Evolutionary conservation across 768 basidiomycete genomes (phyloP), one percentile per base, ranked within the genome.

Genomic region (Mrakia gelida): DNA sequence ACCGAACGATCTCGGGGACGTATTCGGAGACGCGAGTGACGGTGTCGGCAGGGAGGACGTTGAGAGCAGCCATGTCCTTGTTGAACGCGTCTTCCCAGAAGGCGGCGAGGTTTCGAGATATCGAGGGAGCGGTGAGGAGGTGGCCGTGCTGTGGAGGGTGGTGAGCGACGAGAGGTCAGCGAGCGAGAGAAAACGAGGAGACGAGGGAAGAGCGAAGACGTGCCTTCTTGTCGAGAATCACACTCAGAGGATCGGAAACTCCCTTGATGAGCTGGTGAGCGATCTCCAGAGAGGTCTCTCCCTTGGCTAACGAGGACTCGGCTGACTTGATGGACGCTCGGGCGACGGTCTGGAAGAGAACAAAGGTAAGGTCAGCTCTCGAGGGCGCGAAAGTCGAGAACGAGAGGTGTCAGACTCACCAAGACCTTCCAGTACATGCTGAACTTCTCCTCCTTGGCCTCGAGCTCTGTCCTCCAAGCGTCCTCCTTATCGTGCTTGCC

Each of bases 1-100:
- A 99, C 6, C 88, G 85, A 71, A 95, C 93, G 80, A 98, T 93
- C 85, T 98, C 95, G 5, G 95, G 93, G 11, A 99, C 91, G 84
- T 94, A 99, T 85, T 98, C 97, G 1, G 95, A 95, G 8, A 98
- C 97, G 61, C 96, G 91, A 0, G 97, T 98, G 75, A 98, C 85
- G 6, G 90, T 93, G 83, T 96, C 94, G 26, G 97, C 95, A 30
- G 91, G 89, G 77, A 91, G 90, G 59, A 98, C 92, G 80, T 89
- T 89, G 26, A 99, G 88, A n/a, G 91, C 89, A 23, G 86, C 85
- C 97, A 99, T 99, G 82, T 98, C 95, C 43, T 89, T 86, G 86
- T 96, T 94, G 86, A 95, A 99, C 75, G 90, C 88, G 45, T 86
- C 86, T 85, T 98, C 97, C 95, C 95, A 98, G 83, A 90, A 90